Base-by-base conservation (phyloP, 768 basidiomycete species). In the Tylopilus rubrobrunneus region DNA sequence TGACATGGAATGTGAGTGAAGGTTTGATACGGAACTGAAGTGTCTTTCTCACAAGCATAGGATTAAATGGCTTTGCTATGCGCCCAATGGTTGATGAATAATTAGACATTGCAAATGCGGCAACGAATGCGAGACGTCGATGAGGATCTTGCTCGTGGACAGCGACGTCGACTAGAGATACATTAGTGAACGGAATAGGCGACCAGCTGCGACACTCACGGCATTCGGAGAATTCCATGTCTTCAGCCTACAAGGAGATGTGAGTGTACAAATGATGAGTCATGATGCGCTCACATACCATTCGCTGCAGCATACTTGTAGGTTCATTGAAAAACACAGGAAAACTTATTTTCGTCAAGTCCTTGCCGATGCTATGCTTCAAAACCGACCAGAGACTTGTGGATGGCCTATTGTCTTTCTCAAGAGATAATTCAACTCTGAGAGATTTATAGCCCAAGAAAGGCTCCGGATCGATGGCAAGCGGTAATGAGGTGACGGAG, bases 1-100 rank as follows among this genome's bases (percentile, higher is more conserved):
- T 62, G 36, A 14, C 10, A 6, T 14, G 15, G 7, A 6, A 27
- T 15, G 21, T 41, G 49, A 54, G 42, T 19, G 23, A 4, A 39
- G 14, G 50, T 36, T 33, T 29, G 50, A 9, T 37, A 7, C 19
- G 28, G 43, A 28, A 21, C 29, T 39, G 36, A 29, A 28, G 48
- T 15, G 9, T 23, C 43, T 21, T 7, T 76, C 86, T 48, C 55
- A 91, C 89, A 51, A 97, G 81, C 85, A 96, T 91, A 7, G 93
- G 95, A 69, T 97, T 97, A 73, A 97, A 97, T 1, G 94, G 95
- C 70, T 98, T 97, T 12, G 95, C 95, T 58, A 98, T 97, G 36
- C 95, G 82, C 4, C 96, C 95, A 60, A 96, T 91, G 2, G 95
- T 98, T 23, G 90, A 92, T 1, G 91, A 92, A 71, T 98, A 98